Base-by-base conservation (phyloP, 2,329 filamentous ascomycete species). In the Epichloe glyceriae region DNA sequence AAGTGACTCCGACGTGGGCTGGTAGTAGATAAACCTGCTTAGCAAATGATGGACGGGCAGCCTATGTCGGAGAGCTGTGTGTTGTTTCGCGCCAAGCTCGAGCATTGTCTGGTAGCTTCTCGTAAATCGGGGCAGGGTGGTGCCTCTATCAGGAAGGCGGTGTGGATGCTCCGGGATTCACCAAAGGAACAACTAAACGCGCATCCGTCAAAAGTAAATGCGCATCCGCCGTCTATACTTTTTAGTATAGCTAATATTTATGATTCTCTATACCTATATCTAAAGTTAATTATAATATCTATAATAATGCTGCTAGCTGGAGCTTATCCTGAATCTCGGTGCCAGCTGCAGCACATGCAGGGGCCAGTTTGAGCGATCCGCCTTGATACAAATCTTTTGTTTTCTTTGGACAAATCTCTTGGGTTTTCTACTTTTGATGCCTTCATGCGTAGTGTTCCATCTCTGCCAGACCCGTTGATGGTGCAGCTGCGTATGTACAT, bases 401-500 rank as follows among this genome's bases (percentile, higher is more conserved):
- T 11, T 47, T 41, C n/a, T n/a, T 47, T 22, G n/a, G n/a, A n/a
- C n/a, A n/a, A n/a, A n/a, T n/a, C n/a, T n/a, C n/a, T 47, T 10
- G 37, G 46, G 35, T 47, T 47, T 4, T n/a, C 12, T 14, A 40
- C 46, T 14, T 15, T 5, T 12, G 20, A 11, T 37, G 14, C 39
- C 35, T 38, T 40, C 8, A 34, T 34, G 11, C n/a, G 19, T 11
- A 42, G 34, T 34, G 17, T 22, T 11, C 10, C 12, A 17, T 14
- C 15, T 38, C 17, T 38, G 8, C 8, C 12, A 8, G 19, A 34
- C 11, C 22, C 45, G 1, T 20, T 47, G 12, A 26, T 15, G 10
- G 54, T 50, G 38, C 53, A 56, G 38, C 46, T 52, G 20, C 54
- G 54, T 30, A 56, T 53, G 20, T 53, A 40, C 8, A 52, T 35